Percentiles rank a stretch among this genome's conserved stretches.
Evolutionary conservation across 768 basidiomycete species (phyloP).

Genomic region (Atractiella rhizophila): DNA sequence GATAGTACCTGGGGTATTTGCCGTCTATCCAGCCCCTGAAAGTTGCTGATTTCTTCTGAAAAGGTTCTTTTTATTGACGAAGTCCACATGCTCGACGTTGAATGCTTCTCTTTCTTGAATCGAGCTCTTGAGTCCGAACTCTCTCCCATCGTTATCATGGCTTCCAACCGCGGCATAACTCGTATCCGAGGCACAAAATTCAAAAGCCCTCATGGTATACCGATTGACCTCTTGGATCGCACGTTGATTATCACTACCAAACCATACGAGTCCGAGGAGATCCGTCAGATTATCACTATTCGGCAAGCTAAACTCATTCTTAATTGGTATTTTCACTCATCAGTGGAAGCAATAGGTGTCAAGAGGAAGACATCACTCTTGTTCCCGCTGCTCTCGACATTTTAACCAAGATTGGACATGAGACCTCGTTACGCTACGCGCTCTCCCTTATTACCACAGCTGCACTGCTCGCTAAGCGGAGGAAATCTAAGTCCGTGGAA

Average conservation of each 20-base stretch:
- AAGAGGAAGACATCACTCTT: constrained; percentile 84
- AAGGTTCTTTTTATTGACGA: constrained; percentile 93
- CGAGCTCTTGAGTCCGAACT: constrained; percentile 81
- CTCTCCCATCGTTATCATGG: constrained; percentile 92
- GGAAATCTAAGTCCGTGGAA: constrained; percentile 55
- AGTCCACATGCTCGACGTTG: constrained; percentile 98
- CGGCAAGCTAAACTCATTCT: constrained; percentile 27
- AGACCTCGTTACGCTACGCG: constrained; percentile 78
- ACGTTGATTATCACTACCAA: constrained; percentile 87
- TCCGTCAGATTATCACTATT: constrained; percentile 76
- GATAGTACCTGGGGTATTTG: constrained; percentile 87
- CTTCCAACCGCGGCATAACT: constrained; percentile 82
- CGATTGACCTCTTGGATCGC: constrained; percentile 77
- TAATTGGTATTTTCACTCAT: neutral
- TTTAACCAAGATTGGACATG: constrained; percentile 63
- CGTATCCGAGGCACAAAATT: constrained; percentile 86
- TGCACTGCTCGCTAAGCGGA: constrained; percentile 55
- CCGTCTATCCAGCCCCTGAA: too few relatives aligned
- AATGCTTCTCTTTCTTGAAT: constrained; percentile 96
- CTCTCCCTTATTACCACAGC: constrained; percentile 86
- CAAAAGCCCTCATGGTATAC: constrained; percentile 79
- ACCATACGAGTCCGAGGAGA: constrained; percentile 56
- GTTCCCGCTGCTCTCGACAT: constrained; percentile 44
- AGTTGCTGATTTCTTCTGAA: too few relatives aligned
- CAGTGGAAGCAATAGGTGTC: constrained; percentile 44